A percentile compares a stretch with the other conserved stretches of the same genome.
These are phyloP conservation scores for Melanomma pulvis-pyrius DNA, from an alignment of 495 filamentous ascomycete species.

Conservation along the genomic window DNA sequence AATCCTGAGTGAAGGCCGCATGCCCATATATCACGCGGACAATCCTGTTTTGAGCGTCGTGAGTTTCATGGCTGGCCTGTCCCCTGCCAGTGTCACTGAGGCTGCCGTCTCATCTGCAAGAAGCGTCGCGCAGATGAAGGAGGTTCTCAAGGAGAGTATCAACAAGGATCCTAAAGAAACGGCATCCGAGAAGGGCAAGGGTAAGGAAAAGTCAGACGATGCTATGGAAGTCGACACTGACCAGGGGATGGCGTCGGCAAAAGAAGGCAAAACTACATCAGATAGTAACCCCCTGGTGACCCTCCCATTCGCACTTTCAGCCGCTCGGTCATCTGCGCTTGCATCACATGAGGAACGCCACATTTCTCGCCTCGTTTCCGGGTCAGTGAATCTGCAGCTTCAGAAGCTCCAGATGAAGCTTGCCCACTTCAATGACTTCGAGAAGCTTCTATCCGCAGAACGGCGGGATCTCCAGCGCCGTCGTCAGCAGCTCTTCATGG, in stretches of 20 bases:
- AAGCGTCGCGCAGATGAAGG: conserved; percentile 80
- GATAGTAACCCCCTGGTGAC: conserved; percentile 59
- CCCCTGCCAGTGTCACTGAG: conserved; percentile 83
- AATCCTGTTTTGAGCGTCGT: conserved; percentile 96
- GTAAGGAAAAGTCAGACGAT: conserved; percentile 58
- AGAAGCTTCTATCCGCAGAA: conserved; percentile 86
- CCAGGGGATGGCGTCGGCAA: conserved; percentile 23
- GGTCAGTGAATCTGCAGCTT: conserved; percentile 69
- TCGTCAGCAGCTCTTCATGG: conserved; percentile 89
- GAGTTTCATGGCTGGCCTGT: conserved; percentile 84
- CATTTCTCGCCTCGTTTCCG: conserved; percentile 87
- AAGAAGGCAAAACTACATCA: background rate
- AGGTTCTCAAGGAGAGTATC: conserved; percentile 70
- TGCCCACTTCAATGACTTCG: conserved; percentile 94
- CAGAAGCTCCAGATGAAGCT: conserved; percentile 61
- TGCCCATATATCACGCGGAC: conserved; percentile 85
- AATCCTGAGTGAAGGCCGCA: conserved; percentile 66
- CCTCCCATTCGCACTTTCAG: conserved; percentile 80
- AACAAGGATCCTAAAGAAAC: conserved; percentile 57
- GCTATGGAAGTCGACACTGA: conserved; percentile 67
- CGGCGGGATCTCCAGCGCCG: conserved; percentile 87
- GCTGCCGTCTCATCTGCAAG: conserved; percentile 72
- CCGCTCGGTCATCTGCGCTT: conserved; percentile 81
- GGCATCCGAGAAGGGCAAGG: conserved; percentile 55
- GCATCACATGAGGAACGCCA: conserved; percentile 95